Base-by-base conservation (phyloP, 164 flowering plant genomes). In the Taxillus chinensis region DNA sequence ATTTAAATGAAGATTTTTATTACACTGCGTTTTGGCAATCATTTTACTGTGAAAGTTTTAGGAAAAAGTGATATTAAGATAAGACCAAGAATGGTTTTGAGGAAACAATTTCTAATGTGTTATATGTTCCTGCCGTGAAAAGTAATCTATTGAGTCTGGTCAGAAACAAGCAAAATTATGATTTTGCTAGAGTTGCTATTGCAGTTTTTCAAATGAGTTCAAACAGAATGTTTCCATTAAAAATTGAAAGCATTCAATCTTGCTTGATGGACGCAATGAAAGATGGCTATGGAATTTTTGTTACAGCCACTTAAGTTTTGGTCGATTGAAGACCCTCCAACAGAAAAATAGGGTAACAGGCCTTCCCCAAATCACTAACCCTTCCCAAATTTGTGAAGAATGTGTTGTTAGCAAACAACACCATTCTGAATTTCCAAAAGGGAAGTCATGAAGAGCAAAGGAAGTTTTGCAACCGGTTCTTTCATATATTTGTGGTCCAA, bases 391-490 rank as follows among this genome's bases (percentile, higher is more conserved):
- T 13, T 72, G 68, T 60, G 64, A 60, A 60, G 64, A 43, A 5
- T 65, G 63, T 45, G 41, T 57, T 40, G 15, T 69, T 55, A 16
- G 67, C 64, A 71, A 71, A 45, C 69, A 66, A 54, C 63, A 58
- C 7, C 52, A 14, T 1, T 11, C 39, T 5, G 13, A 5, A 3
- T 64, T 70, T 41, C 68, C 68, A 65, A 13, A 45, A 62, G 61
- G 42, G 12, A 59, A 55, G 12, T 8, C 60, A 9, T 61, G 59
- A 67, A 67, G 70, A 50, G 67, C 74, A 9, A 16, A 40, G 40
- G 39, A 61, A 10, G n/a, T 12, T 10, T 41, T 67, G 27, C 52
- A 71, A 27, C 4, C 67, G 16, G 64, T 71, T 7, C 68, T 63
- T 51, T 59, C 62, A 3, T 68, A 67, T 41, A 55, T 70, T 8